phyloP scores from a whole-genome alignment of 139 green algal genomes.

The Nannochloris sp. region DNA sequence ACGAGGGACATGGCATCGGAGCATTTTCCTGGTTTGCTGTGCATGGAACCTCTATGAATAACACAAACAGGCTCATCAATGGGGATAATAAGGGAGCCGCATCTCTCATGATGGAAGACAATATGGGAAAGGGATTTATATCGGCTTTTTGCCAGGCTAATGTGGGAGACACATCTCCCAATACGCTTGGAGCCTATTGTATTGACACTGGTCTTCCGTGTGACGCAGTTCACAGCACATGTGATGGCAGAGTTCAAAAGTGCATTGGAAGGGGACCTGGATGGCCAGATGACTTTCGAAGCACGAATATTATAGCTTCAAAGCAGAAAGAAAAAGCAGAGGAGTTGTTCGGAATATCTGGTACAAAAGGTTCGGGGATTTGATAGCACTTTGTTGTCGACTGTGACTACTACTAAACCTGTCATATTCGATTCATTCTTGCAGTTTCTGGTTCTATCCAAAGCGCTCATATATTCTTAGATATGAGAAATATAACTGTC shows the following conservation, averaged over 20 bases:
- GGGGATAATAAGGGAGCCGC: conserved; percentile 82
- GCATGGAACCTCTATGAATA: conserved; percentile 84
- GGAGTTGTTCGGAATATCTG: conserved; percentile 33
- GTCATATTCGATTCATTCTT: background rate
- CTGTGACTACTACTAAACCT: background rate
- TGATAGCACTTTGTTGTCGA: no score
- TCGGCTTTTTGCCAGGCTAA: conserved; percentile 70
- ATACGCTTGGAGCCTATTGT: conserved; percentile 64
- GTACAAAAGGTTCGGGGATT: background rate
- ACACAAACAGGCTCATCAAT: conserved; percentile 71
- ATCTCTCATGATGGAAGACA: conserved; percentile 53
- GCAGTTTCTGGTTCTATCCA: conserved; percentile 44
- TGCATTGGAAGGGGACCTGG: conserved; percentile 62
- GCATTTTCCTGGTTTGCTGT: conserved; percentile 69
- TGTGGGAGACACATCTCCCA: conserved; percentile 71
- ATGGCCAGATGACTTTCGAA: conserved; percentile 50
- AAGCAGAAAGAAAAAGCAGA: conserved; percentile 46
- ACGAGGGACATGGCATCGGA: conserved; percentile 9
- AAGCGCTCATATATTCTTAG: conserved; percentile 55
- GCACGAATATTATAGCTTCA: conserved; percentile 54
- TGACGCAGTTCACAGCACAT: conserved; percentile 52
- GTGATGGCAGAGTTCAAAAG: conserved; percentile 58
- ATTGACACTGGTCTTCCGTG: conserved; percentile 67
- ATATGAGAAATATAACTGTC: conserved; percentile 58
- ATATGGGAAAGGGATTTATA: conserved; percentile 30